Base-by-base conservation (phyloP, 2,329 filamentous ascomycete species). In the Acarospora socialis region DNA sequence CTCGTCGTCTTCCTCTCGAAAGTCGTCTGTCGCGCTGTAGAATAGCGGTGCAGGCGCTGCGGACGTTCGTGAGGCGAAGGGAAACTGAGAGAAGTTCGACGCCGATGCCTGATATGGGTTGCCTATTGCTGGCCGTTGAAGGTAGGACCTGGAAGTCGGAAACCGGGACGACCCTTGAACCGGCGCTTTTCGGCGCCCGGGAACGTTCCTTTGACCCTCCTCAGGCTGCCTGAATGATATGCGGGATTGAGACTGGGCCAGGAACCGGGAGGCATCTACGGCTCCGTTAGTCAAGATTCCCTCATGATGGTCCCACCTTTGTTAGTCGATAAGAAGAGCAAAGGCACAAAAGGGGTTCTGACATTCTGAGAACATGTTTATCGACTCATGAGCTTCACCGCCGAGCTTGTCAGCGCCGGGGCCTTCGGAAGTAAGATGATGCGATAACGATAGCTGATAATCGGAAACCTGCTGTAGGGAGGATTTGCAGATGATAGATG, bases 331-430 rank as follows among this genome's bases (percentile, higher is more conserved):
- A n/a, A 13, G 5, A 22, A 7, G 14, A 13, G 4, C 7, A 10
- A 12, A 16, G 10, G 15, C n/a, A 7, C 10, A 19, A 19, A 15
- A 35, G 23, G 13, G 10, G 23, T 12, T 65, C 81, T 61, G 68
- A 92, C 83, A 92, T 75, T 92, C 83, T 36, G 83, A 92, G 61
- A 83, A 83, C 79, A 84, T 83, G 55, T 51, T n/a, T n/a, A n/a
- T n/a, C n/a, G n/a, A n/a, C n/a, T n/a, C n/a, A n/a, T n/a, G n/a
- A n/a, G n/a, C n/a, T n/a, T n/a, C n/a, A n/a, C n/a, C n/a, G n/a
- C n/a, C n/a, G n/a, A n/a, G n/a, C n/a, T n/a, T n/a, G n/a, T n/a
- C n/a, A n/a, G n/a, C n/a, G n/a, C n/a, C n/a, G n/a, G n/a, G n/a
- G n/a, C n/a, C n/a, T n/a, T n/a, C n/a, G n/a, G n/a, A n/a, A n/a